A percentile compares a stretch with the other conserved stretches of the same genome.
These are phyloP conservation scores for Auriculariales sp. DNA, from an alignment of 768 basidiomycete genomes.

Conservation along the genomic window DNA sequence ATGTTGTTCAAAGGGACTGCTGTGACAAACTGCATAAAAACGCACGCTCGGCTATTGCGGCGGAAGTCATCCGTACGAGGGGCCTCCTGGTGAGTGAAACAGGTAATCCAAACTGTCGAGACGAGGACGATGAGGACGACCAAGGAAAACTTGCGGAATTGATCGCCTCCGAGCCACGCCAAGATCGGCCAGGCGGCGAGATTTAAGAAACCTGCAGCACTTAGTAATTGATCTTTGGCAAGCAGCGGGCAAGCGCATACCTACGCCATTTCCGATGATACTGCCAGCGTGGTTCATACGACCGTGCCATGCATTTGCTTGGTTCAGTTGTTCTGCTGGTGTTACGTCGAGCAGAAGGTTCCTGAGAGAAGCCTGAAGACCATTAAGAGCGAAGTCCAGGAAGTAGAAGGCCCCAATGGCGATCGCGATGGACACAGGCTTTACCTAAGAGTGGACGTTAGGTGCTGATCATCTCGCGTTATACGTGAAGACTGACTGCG, in stretches of 20 bases:
- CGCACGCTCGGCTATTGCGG: background rate
- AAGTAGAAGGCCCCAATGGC: constrained; percentile 86
- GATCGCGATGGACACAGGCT: constrained; percentile 62
- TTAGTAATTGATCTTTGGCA: background rate
- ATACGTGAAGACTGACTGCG: constrained; percentile 27
- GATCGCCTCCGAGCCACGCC: constrained; percentile 68
- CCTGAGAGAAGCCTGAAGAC: constrained; percentile 78
- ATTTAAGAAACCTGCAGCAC: constrained; percentile 63
- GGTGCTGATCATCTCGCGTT: background rate
- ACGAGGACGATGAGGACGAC: constrained; percentile 69
- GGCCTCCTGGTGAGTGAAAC: constrained; percentile 57
- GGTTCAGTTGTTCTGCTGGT: constrained; percentile 75
- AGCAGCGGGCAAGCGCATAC: constrained; percentile 26
- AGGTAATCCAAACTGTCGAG: constrained; percentile 76
- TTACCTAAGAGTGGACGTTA: constrained; percentile 27
- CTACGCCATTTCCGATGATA: constrained; percentile 86
- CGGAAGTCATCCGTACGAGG: background rate
- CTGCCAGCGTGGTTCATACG: constrained; percentile 96
- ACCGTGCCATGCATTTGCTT: constrained; percentile 97
- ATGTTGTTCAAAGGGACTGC: background rate
- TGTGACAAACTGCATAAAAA: background rate
- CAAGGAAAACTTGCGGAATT: constrained; percentile 94
- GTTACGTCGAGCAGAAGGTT: constrained; percentile 89
- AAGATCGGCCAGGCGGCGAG: constrained; percentile 67
- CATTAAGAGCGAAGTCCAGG: constrained; percentile 95